Conservation (phyloP, 1,284 basidiomycete species). For the Puccinia novopanici region DNA sequence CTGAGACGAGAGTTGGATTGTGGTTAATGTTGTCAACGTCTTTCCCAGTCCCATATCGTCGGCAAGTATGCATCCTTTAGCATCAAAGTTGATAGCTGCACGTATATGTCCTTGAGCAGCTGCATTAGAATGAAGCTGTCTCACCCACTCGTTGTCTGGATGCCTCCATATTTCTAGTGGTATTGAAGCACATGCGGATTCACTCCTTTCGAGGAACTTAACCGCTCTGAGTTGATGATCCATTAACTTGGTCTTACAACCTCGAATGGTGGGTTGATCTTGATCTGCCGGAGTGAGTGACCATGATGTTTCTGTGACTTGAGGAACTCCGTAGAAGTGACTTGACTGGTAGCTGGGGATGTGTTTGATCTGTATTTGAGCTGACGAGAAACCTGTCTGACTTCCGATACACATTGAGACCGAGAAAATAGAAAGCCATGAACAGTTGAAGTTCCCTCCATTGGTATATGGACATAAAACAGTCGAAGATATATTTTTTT, state of each 20-base stretch:
- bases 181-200: not conserved
- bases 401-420: not conserved
- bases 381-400: not conserved
- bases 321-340: not conserved
- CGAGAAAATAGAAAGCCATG: not conserved
- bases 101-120: not conserved
- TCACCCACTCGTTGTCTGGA: not conserved
- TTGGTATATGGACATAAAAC: not conserved
- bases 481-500: not conserved
- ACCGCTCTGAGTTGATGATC: conserved; percentile 1
- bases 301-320: not conserved
- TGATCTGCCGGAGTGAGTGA: too few species aligned
- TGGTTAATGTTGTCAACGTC: not conserved
- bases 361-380: not conserved
- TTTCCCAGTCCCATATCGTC: conserved; percentile 17
- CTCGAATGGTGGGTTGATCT: not conserved
- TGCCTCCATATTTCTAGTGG: not conserved
- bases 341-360: not conserved
- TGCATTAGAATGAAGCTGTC: not conserved
- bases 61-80: conserved; percentile 5
- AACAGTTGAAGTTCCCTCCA: not conserved
- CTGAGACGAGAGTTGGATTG: not conserved
- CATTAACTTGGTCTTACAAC: not conserved
- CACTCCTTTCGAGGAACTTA: not conserved
- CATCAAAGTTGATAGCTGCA: not conserved